Evolutionary conservation across 2,329 filamentous ascomycete species (phyloP), one percentile per base, ranked within the genome.

Genomic region (Fusarium neocosmosporiellum): DNA sequence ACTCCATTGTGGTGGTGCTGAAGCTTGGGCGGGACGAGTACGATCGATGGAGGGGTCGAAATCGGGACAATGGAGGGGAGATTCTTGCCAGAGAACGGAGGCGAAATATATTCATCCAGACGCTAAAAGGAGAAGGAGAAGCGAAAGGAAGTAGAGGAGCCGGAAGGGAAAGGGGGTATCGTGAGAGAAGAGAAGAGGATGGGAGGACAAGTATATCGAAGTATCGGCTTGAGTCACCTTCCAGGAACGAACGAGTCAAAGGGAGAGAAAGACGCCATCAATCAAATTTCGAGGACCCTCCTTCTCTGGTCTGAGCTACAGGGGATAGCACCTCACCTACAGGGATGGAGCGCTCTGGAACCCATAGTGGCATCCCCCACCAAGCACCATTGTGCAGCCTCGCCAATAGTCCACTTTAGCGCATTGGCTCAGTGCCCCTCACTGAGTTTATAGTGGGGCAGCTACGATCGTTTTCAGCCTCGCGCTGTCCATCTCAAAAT

Each of bases 1-100:
- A 83, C 77, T 86, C 85, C 86, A 88, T 87, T 77, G 77, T 78
- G 77, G 57, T 67, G 71, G 60, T 63, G 62, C 60, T 67, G 71
- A 67, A 74, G 63, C 63, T 72, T 60, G 33, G 43, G 54, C 78
- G 72, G 70, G 79, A 70, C 65, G 81, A 83, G 76, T 83, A 81
- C 70, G 74, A 66, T 79, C 82, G 79, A 73, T 75, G 75, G 74
- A 77, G 64, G 66, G 75, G 63, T 70, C 66, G 66, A 55, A 68
- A 59, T 72, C 67, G 67, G 48, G 65, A 20, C 22, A 77, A 75
- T 61, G 75, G 70, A 74, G 78, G 71, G 66, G 77, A 69, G 72
- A 80, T 75, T 72, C 71, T 73, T 58, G 70, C 71, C 61, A 75
- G 75, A 70, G 75, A 67, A 76, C 69, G 79, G 66, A 78, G 64